Evolutionary conservation across 306 rosid species (phyloP), one percentile per base, ranked within the genome.

Genomic region (Potentilla sterilis): DNA sequence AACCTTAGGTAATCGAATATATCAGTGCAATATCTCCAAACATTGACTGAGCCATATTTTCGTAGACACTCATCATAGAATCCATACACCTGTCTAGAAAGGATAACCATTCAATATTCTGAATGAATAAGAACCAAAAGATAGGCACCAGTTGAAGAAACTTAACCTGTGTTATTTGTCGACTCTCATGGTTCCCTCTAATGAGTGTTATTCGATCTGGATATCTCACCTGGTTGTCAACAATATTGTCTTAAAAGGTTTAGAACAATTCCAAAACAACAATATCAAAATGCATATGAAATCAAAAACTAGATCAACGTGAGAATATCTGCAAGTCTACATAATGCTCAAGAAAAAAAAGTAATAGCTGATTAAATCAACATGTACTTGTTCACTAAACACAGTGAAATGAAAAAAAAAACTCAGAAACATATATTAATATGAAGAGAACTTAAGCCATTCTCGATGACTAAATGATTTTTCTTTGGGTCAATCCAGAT

Each of bases 11-110:
- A 96, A 86, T 96, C 99, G 34, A 96, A 96, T 83, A 96, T 87
- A 83, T 92, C 99, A 4, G 99, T 96, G 85, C 99, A 96, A 69
- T 96, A 92, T 96, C 97, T 92, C 99, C 99, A 96, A 62, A 96
- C 99, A 86, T 96, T 96, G 83, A 88, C 96, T 37, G 99, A 96
- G 70, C 98, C 99, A 80, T 96, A 96, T 83, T 96, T 96, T 47
- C 99, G 96, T 46, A 96, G 96, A 87, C 99, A 96, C 86, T 96
- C 99, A 32, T 96, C 99, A 62, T 96, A 96, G 87, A 96, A 96
- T 86, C 99, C 99, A 81, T 96, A 96, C 75, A 96, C 99, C 99
- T 96, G 96, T 79, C 86, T 77, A 59, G 71, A 68, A 69, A 81
- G 74, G 63, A 84, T 51, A 80, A 46, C 76, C 69, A 70, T 76